Percentiles rank a stretch among this genome's conserved stretches.
These are phyloP conservation scores for Cercophora sp. DNA, from an alignment of 495 filamentous ascomycete genomes.

Conservation along the genomic window DNA sequence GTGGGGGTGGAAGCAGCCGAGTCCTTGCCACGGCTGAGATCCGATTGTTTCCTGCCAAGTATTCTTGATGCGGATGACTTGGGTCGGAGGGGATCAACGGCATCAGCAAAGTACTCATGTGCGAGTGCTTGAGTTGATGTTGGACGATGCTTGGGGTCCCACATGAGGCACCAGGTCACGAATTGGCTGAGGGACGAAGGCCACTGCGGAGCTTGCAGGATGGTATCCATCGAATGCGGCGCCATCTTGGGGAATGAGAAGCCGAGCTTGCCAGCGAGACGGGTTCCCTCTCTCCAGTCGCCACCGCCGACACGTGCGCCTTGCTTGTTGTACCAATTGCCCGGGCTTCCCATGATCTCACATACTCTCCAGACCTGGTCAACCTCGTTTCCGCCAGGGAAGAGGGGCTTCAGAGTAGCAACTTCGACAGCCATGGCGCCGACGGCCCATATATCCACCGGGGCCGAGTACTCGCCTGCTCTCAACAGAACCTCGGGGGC, in stretches of 20 bases:
- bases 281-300: constrained; percentile 94
- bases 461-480: constrained; percentile 95
- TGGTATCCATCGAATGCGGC: constrained; percentile 92
- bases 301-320: constrained; percentile 87
- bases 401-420: constrained; percentile 93
- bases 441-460: constrained; percentile 97
- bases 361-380: constrained; percentile 99
- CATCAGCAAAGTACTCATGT: constrained; percentile 96
- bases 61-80: constrained; percentile 83
- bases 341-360: constrained; percentile 99
- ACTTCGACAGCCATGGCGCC: constrained; percentile 99
- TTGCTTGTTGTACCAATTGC: constrained; percentile 92
- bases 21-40: constrained; percentile 62
- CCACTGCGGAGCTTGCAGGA: constrained; percentile 88
- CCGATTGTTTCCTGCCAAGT: constrained; percentile 83
- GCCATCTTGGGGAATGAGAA: constrained; percentile 99
- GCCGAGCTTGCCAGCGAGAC: constrained; percentile 88
- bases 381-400: constrained; percentile 97
- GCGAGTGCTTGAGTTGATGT: constrained; percentile 91
- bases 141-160: constrained; percentile 91
- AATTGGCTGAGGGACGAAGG: constrained; percentile 82
- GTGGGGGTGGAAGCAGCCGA: constrained; percentile 61
- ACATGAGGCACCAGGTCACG: constrained; percentile 99
- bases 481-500: constrained; percentile 93
- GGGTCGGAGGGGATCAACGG: constrained; percentile 87